Evolutionary conservation across 768 basidiomycete species (phyloP), one percentile per base, ranked within the genome.

Genomic region (Suillus americanus): DNA sequence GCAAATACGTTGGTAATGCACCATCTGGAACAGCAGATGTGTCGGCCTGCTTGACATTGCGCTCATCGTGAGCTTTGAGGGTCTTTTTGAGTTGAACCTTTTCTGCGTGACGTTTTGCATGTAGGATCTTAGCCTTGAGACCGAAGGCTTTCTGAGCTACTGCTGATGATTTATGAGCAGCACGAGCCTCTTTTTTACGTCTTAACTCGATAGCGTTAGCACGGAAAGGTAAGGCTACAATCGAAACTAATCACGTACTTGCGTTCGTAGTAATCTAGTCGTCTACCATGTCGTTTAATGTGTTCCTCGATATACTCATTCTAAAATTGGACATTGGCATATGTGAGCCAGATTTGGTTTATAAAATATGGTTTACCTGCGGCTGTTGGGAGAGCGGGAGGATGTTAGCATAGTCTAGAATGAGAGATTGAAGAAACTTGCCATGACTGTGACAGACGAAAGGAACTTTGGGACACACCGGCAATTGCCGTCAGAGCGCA

Each of bases 301-400:
- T 94, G 92, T 82, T 99, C 97, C 78, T 99, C 97, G 78, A 99
- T 99, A 78, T 99, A 98, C 77, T 98, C 96, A 84, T 99, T 99
- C 94, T 99, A 68, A 63, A 65, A 64, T 16, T 28, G 35, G 5
- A 28, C 5, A 16, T 62, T 75, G 70, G 53, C 2, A 46, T 12
- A 35, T n/a, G 41, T 5, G 64, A 63, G 60, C 6, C 16, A 43
- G 9, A 33, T 25, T 20, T 38, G n/a, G 20, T 38, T 3, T 16
- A 45, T 14, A 43, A 64, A 45, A 45, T 3, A 61, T 14, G 12
- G 28, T 56, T 65, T 81, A 90, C 89, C 86, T 91, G 89, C 73
- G 89, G 89, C 89, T 91, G 66, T 70, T 28, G 46, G 30, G 35
- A 50, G 56, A 40, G 57, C 14, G 23, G 30, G 35, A 16, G 20